These are phyloP conservation scores for Galerina sulciceps DNA, from an alignment of 768 basidiomycete species.

Conservation along the genomic window DNA sequence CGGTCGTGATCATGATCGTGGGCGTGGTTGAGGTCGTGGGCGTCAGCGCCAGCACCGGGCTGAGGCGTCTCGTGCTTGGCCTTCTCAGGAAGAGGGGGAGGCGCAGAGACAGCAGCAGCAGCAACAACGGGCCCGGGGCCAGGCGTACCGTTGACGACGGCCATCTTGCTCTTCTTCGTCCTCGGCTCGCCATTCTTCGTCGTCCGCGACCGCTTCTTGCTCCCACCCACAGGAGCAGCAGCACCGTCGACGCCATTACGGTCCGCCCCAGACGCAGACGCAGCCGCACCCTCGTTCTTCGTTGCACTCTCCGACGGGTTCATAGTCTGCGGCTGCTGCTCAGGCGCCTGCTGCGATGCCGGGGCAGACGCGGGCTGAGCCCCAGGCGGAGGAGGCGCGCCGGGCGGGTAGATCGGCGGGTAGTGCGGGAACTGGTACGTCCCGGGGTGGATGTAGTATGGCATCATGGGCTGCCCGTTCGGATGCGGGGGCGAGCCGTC, in stretches of 20 bases:
- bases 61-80: neutral
- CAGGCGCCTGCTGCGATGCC: constrained; percentile 13
- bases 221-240: constrained; percentile 17
- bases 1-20: neutral
- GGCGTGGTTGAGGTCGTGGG: too few species aligned
- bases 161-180: constrained; percentile 32
- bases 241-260: constrained; percentile 17
- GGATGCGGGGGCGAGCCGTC: constrained; percentile 31
- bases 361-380: constrained; percentile 18
- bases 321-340: constrained; percentile 15
- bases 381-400: constrained; percentile 16
- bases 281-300: too few species aligned
- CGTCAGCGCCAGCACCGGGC: too few species aligned
- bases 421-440: constrained; percentile 41
- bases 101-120: neutral
- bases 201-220: constrained; percentile 30
- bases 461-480: constrained; percentile 42
- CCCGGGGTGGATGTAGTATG: constrained; percentile 43
- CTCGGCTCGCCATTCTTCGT: constrained; percentile 34
- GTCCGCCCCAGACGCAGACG: neutral
- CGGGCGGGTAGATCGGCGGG: constrained; percentile 38
- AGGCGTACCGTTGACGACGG: constrained; percentile 13
- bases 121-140: neutral
- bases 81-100: neutral
- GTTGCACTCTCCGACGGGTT: too few species aligned